Evolutionary conservation across 208 protist species (phyloP).

Genomic region (Willaertia magna): DNA sequence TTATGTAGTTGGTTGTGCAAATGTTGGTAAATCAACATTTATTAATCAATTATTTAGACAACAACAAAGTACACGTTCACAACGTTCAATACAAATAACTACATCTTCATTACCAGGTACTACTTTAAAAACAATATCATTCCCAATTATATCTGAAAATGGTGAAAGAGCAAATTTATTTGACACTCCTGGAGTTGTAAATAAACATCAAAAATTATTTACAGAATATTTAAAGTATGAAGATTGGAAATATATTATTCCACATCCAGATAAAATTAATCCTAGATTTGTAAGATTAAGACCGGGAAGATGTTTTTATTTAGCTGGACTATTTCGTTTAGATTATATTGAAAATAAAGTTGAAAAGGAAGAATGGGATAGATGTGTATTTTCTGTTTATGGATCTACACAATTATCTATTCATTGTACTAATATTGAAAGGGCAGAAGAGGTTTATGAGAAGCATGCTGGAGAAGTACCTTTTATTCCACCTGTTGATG

Average conservation of each 20-base stretch:
- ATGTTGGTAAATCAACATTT: constrained; percentile 7
- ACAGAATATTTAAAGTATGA: background rate
- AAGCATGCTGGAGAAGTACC: background rate
- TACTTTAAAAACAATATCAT: background rate
- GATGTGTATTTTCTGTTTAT: background rate
- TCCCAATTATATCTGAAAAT: background rate
- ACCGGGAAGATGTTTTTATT: background rate
- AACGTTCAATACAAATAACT: background rate
- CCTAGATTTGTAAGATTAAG: background rate
- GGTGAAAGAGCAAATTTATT: background rate
- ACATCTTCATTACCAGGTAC: background rate
- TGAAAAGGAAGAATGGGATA: background rate
- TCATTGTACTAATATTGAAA: background rate
- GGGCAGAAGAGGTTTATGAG: background rate
- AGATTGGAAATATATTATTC: background rate
- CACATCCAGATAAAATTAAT: background rate
- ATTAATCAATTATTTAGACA: background rate
- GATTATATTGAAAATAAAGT: background rate
- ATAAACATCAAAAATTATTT: background rate
- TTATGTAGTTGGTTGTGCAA: background rate
- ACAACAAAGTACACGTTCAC: background rate
- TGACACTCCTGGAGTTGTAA: background rate
- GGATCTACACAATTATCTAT: background rate
- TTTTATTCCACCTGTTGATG: background rate
- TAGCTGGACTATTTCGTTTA: background rate